A percentile compares a stretch with the other conserved stretches of the same genome.
Evolutionary conservation across 164 flowering plant species (phyloP).

Genomic region (Umbellularia californica): DNA sequence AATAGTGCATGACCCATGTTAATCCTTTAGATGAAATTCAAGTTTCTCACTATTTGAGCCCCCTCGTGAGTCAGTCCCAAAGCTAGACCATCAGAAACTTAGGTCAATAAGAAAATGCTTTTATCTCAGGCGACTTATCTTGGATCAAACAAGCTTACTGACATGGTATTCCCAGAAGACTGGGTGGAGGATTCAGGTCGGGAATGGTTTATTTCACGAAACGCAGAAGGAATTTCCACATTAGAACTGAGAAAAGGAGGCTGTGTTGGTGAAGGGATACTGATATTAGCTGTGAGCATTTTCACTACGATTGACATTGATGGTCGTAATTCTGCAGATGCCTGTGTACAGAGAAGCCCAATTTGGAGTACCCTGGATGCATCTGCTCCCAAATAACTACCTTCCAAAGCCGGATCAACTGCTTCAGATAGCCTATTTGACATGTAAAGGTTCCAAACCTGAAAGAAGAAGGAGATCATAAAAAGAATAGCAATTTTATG

Average conservation of each 20-base stretch:
- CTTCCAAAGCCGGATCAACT: conserved; percentile 49
- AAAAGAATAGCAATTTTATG: too few species aligned
- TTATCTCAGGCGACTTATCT: conserved; percentile 22
- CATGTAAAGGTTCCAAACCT: conserved; percentile 66
- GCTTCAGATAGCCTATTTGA: conserved; percentile 42
- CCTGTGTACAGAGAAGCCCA: conserved; percentile 73
- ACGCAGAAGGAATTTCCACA: conserved; percentile 5
- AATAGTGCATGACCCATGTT: neutral
- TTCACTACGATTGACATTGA: conserved; percentile 68
- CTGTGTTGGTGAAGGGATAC: conserved; percentile 56
- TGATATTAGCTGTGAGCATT: conserved; percentile 40
- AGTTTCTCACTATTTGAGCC: neutral
- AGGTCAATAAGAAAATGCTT: neutral
- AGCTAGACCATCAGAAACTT: neutral
- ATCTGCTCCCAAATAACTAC: conserved; percentile 40
- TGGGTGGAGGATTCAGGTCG: conserved; percentile 32
- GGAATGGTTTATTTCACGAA: conserved; percentile 10
- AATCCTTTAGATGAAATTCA: neutral
- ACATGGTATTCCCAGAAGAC: conserved; percentile 48
- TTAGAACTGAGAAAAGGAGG: conserved; percentile 38
- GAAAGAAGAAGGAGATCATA: neutral
- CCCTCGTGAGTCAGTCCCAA: neutral
- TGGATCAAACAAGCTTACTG: conserved; percentile 44
- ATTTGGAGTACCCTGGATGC: conserved; percentile 54
- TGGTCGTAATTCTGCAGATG: conserved; percentile 67